These are phyloP conservation scores for Fagopyrum esculentum DNA, from an alignment of 148 eudicot genomes.

Conservation along the genomic window DNA sequence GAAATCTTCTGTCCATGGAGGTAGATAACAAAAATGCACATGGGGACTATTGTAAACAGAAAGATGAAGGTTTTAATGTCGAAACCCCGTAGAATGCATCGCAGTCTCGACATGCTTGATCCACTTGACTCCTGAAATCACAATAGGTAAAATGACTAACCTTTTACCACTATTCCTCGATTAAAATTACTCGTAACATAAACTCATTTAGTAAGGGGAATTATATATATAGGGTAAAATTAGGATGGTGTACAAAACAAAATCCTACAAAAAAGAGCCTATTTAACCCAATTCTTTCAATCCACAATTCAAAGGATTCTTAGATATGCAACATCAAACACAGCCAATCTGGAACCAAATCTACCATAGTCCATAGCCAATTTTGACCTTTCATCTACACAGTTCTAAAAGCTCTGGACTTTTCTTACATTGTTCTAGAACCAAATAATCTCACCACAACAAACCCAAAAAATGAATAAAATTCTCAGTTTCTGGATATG, in stretches of 20 bases:
- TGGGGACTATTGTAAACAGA: slow-evolving; percentile 12
- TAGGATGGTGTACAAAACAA: too few species aligned
- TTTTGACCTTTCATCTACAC: neutral
- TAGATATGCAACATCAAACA: neutral
- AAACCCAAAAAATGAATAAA: neutral
- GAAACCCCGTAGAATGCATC: slow-evolving; percentile 15
- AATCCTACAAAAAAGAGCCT: too few species aligned
- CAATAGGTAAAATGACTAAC: neutral
- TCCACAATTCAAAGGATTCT: neutral
- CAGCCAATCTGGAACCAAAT: neutral
- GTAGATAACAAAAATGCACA: slow-evolving; percentile 9
- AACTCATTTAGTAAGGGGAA: too few species aligned
- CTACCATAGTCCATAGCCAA: neutral
- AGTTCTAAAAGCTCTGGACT: neutral
- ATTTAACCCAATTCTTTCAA: too few species aligned
- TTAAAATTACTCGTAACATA: too few species aligned
- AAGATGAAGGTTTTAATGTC: slow-evolving; percentile 17
- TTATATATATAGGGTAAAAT: too few species aligned
- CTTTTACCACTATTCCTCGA: too few species aligned
- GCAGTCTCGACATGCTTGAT: slow-evolving; percentile 12
- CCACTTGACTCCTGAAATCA: slow-evolving; percentile 12
- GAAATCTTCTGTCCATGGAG: slow-evolving; percentile 20
- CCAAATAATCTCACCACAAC: neutral
- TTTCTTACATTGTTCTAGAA: neutral
- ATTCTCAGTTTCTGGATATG: neutral